Base-by-base conservation (phyloP, 176 grass and related monocot genomes). In the Zea luxurians region DNA sequence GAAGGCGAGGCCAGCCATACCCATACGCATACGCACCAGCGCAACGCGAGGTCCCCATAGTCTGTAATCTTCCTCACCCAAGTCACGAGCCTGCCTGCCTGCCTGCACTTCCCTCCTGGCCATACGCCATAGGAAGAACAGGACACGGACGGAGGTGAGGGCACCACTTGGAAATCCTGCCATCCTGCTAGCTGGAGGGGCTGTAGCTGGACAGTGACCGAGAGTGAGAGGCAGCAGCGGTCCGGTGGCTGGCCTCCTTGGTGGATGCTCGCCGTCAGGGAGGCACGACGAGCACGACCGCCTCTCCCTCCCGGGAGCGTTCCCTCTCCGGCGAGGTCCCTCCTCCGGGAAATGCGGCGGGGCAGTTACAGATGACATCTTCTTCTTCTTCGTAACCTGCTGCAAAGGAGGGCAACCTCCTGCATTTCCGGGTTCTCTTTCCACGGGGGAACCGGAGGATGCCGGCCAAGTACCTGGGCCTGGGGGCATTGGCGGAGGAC, bases 401-500 rank as follows among this genome's bases (percentile, higher is more conserved):
- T 72, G 59, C 73, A 47, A 44, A 37, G 37, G 62, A 47, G 52
- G 36, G 40, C 78, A 16, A 58, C 16, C 15, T 73, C 69, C 69
- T 63, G 64, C 86, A 88, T 88, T 80, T 76, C 41, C n/a, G 13
- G 77, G 57, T 61, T 34, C 59, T 50, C 34, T 61, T 71, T 57
- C 53, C 76, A 46, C 61, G 20, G 66, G 17, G 38, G 15, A 43
- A 2, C n/a, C 41, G 27, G 27, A 27, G 27, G 27, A 98, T 94
- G 95, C 89, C 95, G 17, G 87, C 89, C 48, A 92, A 90, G 85
- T 98, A 94, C 87, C 46, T 98, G 48, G 85, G 86, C 20, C 10
- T 35, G 8, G 55, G 55, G 20, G 49, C 89, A 47, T 75, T 94
- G 20, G 78, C 70, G 13, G 89, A 98, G 17, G 95, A 94, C 3